Evolutionary conservation across 2,329 filamentous ascomycete species (phyloP).

Genomic region (Aspergillus neoniger): DNA sequence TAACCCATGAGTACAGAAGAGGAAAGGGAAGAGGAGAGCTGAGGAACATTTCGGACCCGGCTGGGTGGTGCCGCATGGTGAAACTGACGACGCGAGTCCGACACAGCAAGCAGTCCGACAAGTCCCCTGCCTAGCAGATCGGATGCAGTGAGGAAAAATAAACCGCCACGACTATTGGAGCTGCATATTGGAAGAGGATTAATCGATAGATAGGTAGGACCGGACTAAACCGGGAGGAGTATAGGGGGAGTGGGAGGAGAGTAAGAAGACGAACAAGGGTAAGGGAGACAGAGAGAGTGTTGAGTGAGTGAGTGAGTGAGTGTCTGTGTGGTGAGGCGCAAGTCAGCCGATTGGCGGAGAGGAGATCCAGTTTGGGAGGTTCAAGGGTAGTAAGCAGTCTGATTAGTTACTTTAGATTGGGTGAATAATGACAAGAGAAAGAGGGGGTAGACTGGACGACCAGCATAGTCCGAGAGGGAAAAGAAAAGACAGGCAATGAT

Average conservation of each 20-base stretch:
- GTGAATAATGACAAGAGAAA: no score
- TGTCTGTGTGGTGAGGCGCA: not conserved
- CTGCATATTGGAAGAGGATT: not conserved
- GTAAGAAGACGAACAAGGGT: no score
- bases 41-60: not conserved
- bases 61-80: not conserved
- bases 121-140: not conserved
- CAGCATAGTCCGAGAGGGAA: not conserved
- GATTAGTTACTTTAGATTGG: no score
- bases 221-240: not conserved
- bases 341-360: slow-evolving; percentile 6
- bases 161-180: not conserved
- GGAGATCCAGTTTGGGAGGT: no score
- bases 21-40: not conserved
- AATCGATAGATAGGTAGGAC: not conserved
- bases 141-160: not conserved
- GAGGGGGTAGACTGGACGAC: not conserved
- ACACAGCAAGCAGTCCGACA: not conserved
- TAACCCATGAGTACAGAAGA: not conserved
- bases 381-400: no score
- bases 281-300: no score
- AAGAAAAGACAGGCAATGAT: not conserved
- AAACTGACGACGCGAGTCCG: not conserved
- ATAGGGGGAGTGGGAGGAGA: not conserved
- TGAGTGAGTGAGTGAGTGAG: not conserved